These are phyloP conservation scores for Halteria grandinella DNA, from an alignment of 73 alveolate species.

Conservation along the genomic window DNA sequence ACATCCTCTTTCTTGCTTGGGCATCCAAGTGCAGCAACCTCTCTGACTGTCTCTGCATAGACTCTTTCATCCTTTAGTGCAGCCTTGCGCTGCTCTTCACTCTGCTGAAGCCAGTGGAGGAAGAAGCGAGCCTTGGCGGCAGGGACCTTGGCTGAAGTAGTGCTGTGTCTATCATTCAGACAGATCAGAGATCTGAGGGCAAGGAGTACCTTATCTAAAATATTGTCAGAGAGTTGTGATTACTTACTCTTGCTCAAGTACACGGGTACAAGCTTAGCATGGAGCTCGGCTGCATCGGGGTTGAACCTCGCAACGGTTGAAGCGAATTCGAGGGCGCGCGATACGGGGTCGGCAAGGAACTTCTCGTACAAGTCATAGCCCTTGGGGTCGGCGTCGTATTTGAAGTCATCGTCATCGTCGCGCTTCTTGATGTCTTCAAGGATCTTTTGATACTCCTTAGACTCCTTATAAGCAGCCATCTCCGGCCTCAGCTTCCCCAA, in stretches of 20 bases:
- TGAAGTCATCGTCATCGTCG: conserved; percentile 61
- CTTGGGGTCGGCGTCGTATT: conserved; percentile 43
- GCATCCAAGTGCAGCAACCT: too few relatives aligned
- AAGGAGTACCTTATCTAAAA: conserved; percentile 1
- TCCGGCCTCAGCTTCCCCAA: background rate
- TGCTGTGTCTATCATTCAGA: conserved; percentile 11
- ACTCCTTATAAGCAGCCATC: conserved; percentile 16
- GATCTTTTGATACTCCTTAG: conserved; percentile 19
- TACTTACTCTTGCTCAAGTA: conserved; percentile 25
- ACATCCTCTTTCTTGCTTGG: too few relatives aligned
- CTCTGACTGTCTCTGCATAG: too few relatives aligned
- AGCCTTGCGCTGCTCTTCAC: too few relatives aligned
- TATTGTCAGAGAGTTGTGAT: background rate
- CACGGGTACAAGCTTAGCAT: conserved; percentile 30
- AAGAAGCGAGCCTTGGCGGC: too few relatives aligned
- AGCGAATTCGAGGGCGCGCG: conserved; percentile 26
- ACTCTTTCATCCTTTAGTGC: too few relatives aligned
- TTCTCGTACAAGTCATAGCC: conserved; percentile 48
- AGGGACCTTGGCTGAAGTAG: too few relatives aligned
- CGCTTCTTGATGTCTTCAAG: conserved; percentile 20
- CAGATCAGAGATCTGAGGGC: conserved; percentile 17
- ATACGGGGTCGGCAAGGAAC: conserved; percentile 15
- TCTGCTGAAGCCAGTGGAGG: too few relatives aligned
- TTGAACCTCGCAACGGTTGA: background rate
- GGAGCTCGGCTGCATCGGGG: conserved; percentile 21